These are phyloP conservation scores for Bjerkandera adusta DNA, from an alignment of 1,284 basidiomycete species.

Conservation along the genomic window DNA sequence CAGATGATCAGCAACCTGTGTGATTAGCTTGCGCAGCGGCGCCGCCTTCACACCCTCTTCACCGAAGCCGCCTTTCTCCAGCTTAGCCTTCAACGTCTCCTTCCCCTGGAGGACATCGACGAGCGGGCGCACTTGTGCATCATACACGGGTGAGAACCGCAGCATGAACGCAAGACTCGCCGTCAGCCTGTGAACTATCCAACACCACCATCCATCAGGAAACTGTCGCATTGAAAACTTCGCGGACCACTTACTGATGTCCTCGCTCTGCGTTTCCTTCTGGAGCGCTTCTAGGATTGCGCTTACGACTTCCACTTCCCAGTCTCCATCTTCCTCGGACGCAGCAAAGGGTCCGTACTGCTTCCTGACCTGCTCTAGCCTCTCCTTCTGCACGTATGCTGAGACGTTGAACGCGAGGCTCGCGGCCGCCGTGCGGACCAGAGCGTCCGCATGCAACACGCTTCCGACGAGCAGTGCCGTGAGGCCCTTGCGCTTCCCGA, in stretches of 20 bases:
- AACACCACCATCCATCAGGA: constrained; percentile 2
- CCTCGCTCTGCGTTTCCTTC: constrained; percentile 70
- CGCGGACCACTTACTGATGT: constrained; percentile 60
- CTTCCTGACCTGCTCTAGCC: constrained; percentile 44
- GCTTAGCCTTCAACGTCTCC: constrained; percentile 50
- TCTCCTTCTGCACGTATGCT: constrained; percentile 57
- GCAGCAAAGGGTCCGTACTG: constrained; percentile 23
- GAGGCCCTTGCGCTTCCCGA: constrained; percentile 23
- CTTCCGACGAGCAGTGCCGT: constrained; percentile 56
- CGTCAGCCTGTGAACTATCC: constrained; percentile 72
- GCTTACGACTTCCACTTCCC: constrained; percentile 81
- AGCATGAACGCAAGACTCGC: constrained; percentile 75
- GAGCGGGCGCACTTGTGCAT: constrained; percentile 49
- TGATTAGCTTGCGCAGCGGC: constrained; percentile 58
- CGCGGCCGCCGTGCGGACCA: constrained; percentile 76
- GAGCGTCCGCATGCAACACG: constrained; percentile 65
- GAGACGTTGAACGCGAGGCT: constrained; percentile 79
- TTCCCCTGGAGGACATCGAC: constrained; percentile 71
- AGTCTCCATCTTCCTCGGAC: constrained; percentile 63
- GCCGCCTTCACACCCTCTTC: constrained; percentile 57
- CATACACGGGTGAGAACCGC: constrained; percentile 65
- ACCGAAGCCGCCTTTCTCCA: constrained; percentile 47
- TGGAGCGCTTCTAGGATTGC: constrained; percentile 75
- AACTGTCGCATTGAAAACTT: neutral
- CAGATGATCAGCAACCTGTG: constrained; percentile 59